These are phyloP conservation scores for Scedosporium aurantiacum DNA, from an alignment of 2,329 filamentous ascomycete genomes.

Conservation along the genomic window DNA sequence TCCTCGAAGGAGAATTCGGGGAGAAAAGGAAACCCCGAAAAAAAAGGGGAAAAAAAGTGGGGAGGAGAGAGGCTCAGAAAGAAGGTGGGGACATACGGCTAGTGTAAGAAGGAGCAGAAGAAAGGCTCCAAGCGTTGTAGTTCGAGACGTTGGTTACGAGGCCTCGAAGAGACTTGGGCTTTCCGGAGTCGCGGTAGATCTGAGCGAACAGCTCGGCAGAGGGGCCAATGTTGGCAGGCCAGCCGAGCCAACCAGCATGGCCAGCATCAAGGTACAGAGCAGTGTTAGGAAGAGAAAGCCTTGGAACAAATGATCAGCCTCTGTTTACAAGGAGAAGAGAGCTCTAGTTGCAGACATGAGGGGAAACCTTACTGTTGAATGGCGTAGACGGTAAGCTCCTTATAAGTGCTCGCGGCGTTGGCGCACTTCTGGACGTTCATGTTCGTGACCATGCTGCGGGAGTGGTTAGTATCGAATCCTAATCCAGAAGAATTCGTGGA, in stretches of 20 bases:
- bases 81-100: background rate
- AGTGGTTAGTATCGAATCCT: background rate
- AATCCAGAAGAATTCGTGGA: background rate
- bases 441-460: conserved; percentile 38
- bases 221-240: conserved; percentile 39
- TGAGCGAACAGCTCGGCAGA: conserved; percentile 34
- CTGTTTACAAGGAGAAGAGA: background rate
- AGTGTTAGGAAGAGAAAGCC: conserved; percentile 33
- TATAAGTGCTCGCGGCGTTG: conserved; percentile 34
- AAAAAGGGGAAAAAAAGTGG: background rate
- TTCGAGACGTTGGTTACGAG: conserved; percentile 47
- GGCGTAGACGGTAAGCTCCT: conserved; percentile 38
- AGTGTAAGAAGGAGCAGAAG: conserved; percentile 33
- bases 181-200: conserved; percentile 38
- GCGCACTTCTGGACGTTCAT: conserved; percentile 37
- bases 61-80: too few species aligned
- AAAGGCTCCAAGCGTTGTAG: conserved; percentile 39
- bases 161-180: conserved; percentile 38
- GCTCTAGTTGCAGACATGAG: conserved; percentile 25
- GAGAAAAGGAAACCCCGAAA: conserved; percentile 16
- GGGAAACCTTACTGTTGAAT: conserved; percentile 20
- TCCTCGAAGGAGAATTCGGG: conserved; percentile 9
- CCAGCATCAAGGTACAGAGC: conserved; percentile 48
- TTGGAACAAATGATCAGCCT: background rate
- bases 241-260: conserved; percentile 48